Conservation (phyloP, 371 early-diverging fungal genomes). For the Apophysomyces sp. region DNA sequence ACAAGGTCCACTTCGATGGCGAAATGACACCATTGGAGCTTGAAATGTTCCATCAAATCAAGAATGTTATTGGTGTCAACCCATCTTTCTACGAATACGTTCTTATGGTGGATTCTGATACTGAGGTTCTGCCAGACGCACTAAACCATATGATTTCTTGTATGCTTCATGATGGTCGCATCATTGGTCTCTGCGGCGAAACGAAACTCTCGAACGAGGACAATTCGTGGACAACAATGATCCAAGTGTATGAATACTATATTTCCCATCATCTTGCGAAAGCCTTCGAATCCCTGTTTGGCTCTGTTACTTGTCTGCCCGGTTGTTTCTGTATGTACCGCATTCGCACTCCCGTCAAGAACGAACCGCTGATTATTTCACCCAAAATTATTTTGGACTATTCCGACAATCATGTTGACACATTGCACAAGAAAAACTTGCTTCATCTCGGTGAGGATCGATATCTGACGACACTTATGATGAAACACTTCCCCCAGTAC, state of each 20-base stretch:
- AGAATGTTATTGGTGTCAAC: constrained; percentile 88
- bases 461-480: constrained; percentile 97
- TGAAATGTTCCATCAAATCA: constrained; percentile 92
- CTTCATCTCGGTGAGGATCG: constrained; percentile 98
- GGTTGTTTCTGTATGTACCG: constrained; percentile 98
- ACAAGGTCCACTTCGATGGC: constrained; percentile 92
- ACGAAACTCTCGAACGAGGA: constrained; percentile 89
- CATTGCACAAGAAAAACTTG: constrained; percentile 99
- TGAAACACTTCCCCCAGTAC: constrained; percentile 96
- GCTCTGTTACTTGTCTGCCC: constrained; percentile 94
- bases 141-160: constrained; percentile 84
- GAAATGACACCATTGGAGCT: constrained; percentile 93
- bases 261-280: constrained; percentile 98
- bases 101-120: constrained; percentile 97
- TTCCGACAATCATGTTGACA: constrained; percentile 92
- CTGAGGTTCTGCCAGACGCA: constrained; percentile 83
- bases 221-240: constrained; percentile 93
- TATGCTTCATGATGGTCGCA: constrained; percentile 87
- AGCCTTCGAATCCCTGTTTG: constrained; percentile 99
- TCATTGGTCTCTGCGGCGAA: constrained; percentile 95
- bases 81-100: constrained; percentile 90
- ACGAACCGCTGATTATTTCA: constrained; percentile 90
- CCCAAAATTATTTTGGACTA: constrained; percentile 93
- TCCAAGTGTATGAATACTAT: constrained; percentile 99
- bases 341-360: constrained; percentile 80